Conservation (phyloP, 176 grass and related monocot genomes). For the Oropetium thomaeum region DNA sequence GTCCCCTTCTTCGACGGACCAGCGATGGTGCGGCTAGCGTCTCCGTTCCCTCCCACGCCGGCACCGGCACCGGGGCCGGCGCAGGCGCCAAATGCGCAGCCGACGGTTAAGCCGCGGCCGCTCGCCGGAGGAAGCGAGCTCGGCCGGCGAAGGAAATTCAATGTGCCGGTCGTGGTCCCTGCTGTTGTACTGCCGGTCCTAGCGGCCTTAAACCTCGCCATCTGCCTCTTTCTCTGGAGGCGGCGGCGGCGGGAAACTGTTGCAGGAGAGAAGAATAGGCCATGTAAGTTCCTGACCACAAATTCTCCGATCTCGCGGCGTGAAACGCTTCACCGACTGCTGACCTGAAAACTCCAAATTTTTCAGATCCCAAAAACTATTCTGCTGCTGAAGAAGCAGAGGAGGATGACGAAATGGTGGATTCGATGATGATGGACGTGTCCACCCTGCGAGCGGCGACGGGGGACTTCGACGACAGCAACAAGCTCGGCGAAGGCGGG, state of each 20-base stretch:
- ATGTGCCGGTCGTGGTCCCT: neutral
- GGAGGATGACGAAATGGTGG: conserved; percentile 19
- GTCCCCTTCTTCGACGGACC: conserved; percentile 18
- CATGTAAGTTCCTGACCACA: neutral
- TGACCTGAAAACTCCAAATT: neutral
- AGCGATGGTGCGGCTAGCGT: conserved; percentile 10
- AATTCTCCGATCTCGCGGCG: neutral
- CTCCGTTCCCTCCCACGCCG: neutral
- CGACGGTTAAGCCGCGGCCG: neutral
- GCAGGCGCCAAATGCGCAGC: neutral
- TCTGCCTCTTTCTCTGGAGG: neutral
- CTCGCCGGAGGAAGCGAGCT: neutral
- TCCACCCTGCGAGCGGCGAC: conserved; percentile 42
- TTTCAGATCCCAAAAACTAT: conserved; percentile 14
- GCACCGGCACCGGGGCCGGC: conserved; percentile 6
- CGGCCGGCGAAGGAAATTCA: neutral
- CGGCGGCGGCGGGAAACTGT: neutral
- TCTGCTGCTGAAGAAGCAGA: neutral
- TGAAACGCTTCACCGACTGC: neutral
- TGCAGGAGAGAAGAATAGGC: neutral
- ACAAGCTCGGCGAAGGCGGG: conserved; percentile 45
- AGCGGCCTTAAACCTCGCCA: neutral
- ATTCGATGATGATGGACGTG: conserved; percentile 39
- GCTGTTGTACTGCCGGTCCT: neutral
- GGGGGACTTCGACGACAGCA: conserved; percentile 28